Evolutionary conservation across 108 stramenopile species (phyloP).

Genomic region (Skeletonema menzelii): DNA sequence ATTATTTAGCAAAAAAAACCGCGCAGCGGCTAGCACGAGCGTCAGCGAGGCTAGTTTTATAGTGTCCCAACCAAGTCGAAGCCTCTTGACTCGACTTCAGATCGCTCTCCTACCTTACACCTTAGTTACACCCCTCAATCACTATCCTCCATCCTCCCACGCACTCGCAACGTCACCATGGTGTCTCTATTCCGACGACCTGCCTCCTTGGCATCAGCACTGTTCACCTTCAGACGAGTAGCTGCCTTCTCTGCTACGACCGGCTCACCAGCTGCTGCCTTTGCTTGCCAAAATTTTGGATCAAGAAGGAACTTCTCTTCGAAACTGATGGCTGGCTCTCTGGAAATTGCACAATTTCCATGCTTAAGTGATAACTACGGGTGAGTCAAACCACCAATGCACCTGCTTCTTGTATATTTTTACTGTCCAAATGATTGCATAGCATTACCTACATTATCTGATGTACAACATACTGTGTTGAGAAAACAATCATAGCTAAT

Average conservation of each 20-base stretch:
- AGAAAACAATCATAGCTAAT: slow-evolving; percentile 24
- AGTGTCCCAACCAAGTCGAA: too few relatives aligned
- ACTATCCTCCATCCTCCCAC: too few relatives aligned
- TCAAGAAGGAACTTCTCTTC: neutral
- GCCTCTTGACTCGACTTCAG: too few relatives aligned
- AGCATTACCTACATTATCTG: slow-evolving; percentile 41
- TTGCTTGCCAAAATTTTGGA: neutral
- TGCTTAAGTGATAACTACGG: slow-evolving; percentile 79
- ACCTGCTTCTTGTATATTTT: neutral
- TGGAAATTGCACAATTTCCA: slow-evolving; percentile 59
- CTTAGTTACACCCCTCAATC: too few relatives aligned
- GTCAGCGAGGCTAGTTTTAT: too few relatives aligned
- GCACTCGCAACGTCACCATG: too few relatives aligned
- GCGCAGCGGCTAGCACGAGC: too few relatives aligned
- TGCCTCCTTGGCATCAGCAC: slow-evolving; percentile 1
- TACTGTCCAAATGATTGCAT: slow-evolving; percentile 22
- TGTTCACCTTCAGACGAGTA: neutral
- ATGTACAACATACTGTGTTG: slow-evolving; percentile 17
- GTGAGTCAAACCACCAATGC: slow-evolving; percentile 10
- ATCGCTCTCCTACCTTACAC: too few relatives aligned
- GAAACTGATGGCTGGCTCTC: slow-evolving; percentile 10
- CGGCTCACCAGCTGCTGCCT: neutral
- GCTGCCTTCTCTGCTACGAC: neutral
- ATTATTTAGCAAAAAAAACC: too few relatives aligned
- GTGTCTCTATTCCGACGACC: neutral